These are phyloP conservation scores for Eimeria acervulina DNA, from an alignment of 169 alveolate species.

Conservation along the genomic window DNA sequence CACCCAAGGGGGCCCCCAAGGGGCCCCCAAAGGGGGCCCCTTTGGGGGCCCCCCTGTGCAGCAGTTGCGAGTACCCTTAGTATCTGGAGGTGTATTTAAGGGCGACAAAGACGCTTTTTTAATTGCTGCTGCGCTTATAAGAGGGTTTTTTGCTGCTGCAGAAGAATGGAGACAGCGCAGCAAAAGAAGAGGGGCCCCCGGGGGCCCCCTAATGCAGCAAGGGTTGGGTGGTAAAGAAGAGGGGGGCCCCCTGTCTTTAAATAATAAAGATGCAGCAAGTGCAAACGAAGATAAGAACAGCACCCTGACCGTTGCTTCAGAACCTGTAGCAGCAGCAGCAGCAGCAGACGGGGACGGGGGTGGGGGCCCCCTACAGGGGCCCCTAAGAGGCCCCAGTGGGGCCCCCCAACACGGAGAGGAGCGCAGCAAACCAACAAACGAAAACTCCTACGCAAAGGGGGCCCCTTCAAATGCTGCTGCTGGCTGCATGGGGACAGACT, in stretches of 20 bases:
- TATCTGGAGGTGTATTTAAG: not conserved
- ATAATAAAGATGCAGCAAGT: not conserved
- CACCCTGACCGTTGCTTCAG: not conserved
- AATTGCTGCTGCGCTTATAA: not conserved
- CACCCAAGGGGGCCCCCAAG: not conserved
- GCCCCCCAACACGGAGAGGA: not conserved
- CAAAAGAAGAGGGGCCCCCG: not conserved
- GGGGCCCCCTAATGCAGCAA: not conserved
- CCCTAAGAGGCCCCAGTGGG: no score
- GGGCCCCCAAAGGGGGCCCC: no score
- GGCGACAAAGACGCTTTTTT: not conserved
- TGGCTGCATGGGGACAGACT: not conserved
- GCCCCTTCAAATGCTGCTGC: not conserved
- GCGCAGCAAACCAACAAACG: not conserved
- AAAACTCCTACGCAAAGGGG: not conserved
- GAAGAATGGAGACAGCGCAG: not conserved
- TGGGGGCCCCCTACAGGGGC: not conserved
- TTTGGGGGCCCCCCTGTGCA: no score
- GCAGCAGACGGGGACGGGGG: no score
- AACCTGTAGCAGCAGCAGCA: not conserved
- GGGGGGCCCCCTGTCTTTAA: not conserved
- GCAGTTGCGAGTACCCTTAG: conserved; percentile 19
- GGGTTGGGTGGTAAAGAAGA: not conserved
- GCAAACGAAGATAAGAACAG: not conserved
- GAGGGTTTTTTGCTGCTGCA: conserved; percentile 35